Evolutionary conservation across 305 asterid species (phyloP).

Genomic region (Fraxinus ornus): DNA sequence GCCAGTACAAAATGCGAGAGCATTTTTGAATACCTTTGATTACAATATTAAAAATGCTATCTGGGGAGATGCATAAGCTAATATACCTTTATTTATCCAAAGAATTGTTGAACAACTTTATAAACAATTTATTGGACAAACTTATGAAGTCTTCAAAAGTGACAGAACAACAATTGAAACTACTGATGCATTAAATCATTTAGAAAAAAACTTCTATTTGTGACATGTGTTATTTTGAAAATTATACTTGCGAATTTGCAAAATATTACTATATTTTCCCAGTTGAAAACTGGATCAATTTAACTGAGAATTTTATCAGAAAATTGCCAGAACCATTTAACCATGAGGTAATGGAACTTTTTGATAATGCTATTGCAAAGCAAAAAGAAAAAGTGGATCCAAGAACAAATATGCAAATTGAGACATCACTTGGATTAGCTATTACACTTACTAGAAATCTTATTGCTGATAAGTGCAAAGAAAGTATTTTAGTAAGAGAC

Average conservation of each 20-base stretch:
- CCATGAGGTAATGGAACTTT: neutral
- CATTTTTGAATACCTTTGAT: too few species aligned
- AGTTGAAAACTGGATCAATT: accelerated
- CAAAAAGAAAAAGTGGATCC: neutral
- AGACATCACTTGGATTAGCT: neutral
- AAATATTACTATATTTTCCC: neutral
- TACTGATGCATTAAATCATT: neutral
- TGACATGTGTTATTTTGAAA: neutral
- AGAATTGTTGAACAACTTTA: too few species aligned
- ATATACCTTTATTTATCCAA: too few species aligned
- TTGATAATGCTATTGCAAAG: too few species aligned
- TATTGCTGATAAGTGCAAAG: neutral
- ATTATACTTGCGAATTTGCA: neutral
- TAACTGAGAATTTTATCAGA: too few species aligned
- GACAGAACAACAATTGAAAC: neutral
- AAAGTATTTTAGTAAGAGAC: neutral
- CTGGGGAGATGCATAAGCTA: too few species aligned
- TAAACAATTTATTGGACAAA: neutral
- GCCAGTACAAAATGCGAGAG: too few species aligned
- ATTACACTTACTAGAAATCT: too few species aligned
- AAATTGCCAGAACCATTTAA: neutral
- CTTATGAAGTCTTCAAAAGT: neutral
- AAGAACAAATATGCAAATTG: too few species aligned
- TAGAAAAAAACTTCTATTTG: too few species aligned
- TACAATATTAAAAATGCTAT: too few species aligned